Conservation (phyloP, 2,329 filamentous ascomycete genomes). For the Colletotrichum sp. region DNA sequence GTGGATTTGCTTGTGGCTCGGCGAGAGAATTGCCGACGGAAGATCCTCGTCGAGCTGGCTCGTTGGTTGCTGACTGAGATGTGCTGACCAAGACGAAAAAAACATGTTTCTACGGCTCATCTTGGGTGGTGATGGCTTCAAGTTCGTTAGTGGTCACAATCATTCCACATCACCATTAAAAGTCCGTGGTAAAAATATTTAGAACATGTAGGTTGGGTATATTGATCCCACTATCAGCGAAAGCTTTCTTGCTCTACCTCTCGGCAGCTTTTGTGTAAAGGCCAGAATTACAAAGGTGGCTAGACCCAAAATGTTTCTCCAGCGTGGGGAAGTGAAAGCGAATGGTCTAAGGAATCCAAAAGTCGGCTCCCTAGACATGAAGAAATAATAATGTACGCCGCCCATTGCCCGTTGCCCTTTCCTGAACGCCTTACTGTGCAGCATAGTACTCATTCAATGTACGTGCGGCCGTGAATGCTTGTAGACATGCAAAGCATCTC, state of each 20-base stretch:
- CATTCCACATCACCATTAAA: accelerated
- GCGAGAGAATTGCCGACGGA: background rate
- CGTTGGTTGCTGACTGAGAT: background rate
- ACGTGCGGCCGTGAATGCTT: slow-evolving; percentile 4
- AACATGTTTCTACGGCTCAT: background rate
- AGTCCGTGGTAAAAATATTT: background rate
- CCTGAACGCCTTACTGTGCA: slow-evolving; percentile 16
- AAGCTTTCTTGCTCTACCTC: background rate
- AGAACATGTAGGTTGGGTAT: background rate
- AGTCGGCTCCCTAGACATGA: background rate
- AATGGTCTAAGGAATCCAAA: background rate
- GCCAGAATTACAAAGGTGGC: background rate
- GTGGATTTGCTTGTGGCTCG: background rate
- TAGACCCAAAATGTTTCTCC: background rate
- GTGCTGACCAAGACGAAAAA: background rate
- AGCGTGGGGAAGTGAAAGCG: background rate
- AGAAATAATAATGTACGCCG: slow-evolving; percentile 1
- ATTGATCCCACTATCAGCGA: background rate
- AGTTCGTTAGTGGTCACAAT: background rate
- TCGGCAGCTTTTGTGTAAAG: background rate
- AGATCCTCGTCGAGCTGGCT: background rate
- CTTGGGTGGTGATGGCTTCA: background rate
- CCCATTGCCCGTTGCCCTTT: slow-evolving; percentile 1
- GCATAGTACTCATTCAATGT: slow-evolving; percentile 5
- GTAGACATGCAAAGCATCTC: background rate